Percentiles rank a stretch among this genome's conserved stretches.
These are phyloP conservation scores for Elaeagnus macrophylla DNA, from an alignment of 306 rosid species.

Conservation along the genomic window DNA sequence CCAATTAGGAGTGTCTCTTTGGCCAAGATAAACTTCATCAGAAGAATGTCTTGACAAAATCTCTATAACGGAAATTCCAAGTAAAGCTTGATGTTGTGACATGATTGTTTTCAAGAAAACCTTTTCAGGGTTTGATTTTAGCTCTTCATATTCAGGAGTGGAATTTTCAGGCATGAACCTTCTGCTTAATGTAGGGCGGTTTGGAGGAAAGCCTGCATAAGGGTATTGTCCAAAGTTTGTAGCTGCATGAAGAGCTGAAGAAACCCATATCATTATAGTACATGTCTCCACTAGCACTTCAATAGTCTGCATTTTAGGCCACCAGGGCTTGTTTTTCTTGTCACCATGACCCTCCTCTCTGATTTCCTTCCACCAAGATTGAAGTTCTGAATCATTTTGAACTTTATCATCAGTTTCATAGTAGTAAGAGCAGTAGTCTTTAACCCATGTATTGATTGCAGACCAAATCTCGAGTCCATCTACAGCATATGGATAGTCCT, in stretches of 20 bases:
- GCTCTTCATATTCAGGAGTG: conserved; percentile 44
- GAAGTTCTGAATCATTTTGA: conserved; percentile 44
- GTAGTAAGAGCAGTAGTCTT: conserved; percentile 44
- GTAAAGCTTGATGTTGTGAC: conserved; percentile 37
- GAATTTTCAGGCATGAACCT: conserved; percentile 48
- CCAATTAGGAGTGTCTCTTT: conserved; percentile 53
- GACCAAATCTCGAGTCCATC: conserved; percentile 57
- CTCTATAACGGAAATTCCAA: conserved; percentile 47
- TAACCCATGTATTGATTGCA: conserved; percentile 46
- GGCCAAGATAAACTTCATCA: conserved; percentile 48
- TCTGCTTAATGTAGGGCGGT: conserved; percentile 54
- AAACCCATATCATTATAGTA: conserved; percentile 51
- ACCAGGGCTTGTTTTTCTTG: conserved; percentile 43
- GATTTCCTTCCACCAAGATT: conserved; percentile 59
- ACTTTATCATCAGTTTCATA: conserved; percentile 35
- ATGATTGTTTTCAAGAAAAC: conserved; percentile 46
- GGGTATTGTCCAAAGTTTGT: conserved; percentile 64
- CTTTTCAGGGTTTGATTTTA: conserved; percentile 29
- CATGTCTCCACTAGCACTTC: conserved; percentile 32
- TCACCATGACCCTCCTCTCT: conserved; percentile 51
- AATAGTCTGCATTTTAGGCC: conserved; percentile 41
- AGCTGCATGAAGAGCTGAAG: conserved; percentile 71
- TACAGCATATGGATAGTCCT: conserved; percentile 55
- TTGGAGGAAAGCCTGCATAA: conserved; percentile 57
- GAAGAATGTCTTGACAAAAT: conserved; percentile 54